Base-by-base conservation (phyloP, 805 yeast species). In the Nakazawaea holstii region DNA sequence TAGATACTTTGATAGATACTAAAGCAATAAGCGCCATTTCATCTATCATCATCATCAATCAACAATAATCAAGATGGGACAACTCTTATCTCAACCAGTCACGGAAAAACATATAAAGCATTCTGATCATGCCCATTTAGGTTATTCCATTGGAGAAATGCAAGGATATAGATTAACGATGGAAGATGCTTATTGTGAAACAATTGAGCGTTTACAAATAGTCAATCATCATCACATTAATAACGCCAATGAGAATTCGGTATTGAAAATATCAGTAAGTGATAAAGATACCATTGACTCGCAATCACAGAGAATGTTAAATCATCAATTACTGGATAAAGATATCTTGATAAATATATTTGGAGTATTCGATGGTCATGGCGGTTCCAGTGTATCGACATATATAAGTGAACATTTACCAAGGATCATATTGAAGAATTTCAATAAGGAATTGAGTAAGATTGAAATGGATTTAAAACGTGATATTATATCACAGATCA, bases 331-430 rank as follows among this genome's bases (percentile, higher is more conserved):
- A 15, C 46, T 49, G 8, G 41, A 57, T 8, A 54, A 50, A 38
- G 46, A 43, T 11, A 6, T 35, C 14, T 20, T 24, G 36, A 41
- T 62, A 10, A 69, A 71, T 48, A 72, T 85, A 2, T 84, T 82
- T 60, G 89, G 84, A 0, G 85, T 86, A 1, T 86, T 83, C 62
- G 95, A 86, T 62, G 95, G 95, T 2, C 95, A 86, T 61, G 95
- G 95, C 2, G 91, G 92, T 13, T 69, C 74, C 6, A 73, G 74
- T 26, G 73, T 85, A 20, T 80, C 91, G 1, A 71, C 70, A 32
- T 77, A 67, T 52, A 62, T 85, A 4, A 70, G 80, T 37, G 68
- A 68, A 20, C 58, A 59, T 20, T 63, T 80, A 24, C 72, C 73
- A 5, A 55, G 55, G 20, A 46, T 56, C 30, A 62, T 74, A n/a